Evolutionary conservation across 495 filamentous ascomycete species (phyloP), one percentile per base, ranked within the genome.

Genomic region (Lophiostoma macrostomum): DNA sequence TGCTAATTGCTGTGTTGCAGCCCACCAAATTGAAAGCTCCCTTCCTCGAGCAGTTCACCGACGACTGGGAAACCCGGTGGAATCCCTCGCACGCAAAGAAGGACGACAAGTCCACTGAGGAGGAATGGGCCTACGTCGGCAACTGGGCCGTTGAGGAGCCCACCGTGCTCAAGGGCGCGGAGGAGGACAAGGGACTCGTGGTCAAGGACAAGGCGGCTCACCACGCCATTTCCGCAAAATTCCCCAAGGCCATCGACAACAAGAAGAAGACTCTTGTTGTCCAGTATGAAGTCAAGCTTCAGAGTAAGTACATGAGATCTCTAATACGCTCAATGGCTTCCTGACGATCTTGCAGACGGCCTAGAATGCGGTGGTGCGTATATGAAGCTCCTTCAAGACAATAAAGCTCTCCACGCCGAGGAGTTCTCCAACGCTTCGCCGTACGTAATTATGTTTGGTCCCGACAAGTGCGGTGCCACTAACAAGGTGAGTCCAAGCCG

Each of bases 381-480:
- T 75, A 77, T 99, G 79, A 99, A 99, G 85, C 89, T 99, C 60
- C 87, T 97, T 60, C 85, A 94, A 58, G 93, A 99, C 69, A 97
- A 90, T 79, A 95, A 91, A 78, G 85, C 87, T 72, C 88, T 97
- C 65, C 90, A 96, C 74, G 80, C 85, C 66, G 93, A 97, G 49
- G 94, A 99, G 76, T 99, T 99, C 79, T 93, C 90, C 65, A 96
- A 99, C 74, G 79, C 84, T 39, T 91, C 91, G 37, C 94, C 94
- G 30, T 99, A 99, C 70, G 87, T 99, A 58, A 94, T 99, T 77
- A 97, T 97, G 94, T 99, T 99, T 71, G 94, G 94, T 60, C 94
- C 94, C 66, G 94, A 99, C 77, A 99, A 96, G 84, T 99, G 94
- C 71, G 94, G 93, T 73, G 81, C 87, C 66, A 97, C 90, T 70